These are phyloP conservation scores for Chenopodium berlandieri DNA, from an alignment of 148 eudicot genomes.

Conservation along the genomic window DNA sequence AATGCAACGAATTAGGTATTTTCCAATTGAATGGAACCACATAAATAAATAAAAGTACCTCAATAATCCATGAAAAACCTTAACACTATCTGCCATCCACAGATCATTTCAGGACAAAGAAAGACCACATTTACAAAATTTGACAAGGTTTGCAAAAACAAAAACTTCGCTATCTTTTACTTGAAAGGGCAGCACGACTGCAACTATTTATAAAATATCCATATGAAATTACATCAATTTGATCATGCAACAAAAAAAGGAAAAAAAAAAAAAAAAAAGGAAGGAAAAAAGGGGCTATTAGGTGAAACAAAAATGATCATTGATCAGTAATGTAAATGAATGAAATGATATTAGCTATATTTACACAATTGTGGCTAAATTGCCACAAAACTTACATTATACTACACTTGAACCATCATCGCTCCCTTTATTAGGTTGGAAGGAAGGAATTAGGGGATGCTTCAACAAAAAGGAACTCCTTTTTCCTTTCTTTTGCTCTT, in stretches of 20 bases:
- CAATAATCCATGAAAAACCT: neutral
- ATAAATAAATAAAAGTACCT: neutral
- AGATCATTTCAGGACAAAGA: neutral
- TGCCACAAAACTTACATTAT: slow-evolving; percentile 31
- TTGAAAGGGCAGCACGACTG: slow-evolving; percentile 14
- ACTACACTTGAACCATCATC: slow-evolving; percentile 20
- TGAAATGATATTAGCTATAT: slow-evolving; percentile 36
- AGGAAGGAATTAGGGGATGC: slow-evolving; percentile 21
- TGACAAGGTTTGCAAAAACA: neutral
- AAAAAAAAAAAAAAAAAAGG: neutral
- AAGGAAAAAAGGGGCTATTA: neutral
- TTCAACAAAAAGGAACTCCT: slow-evolving; percentile 10
- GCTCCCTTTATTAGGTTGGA: slow-evolving; percentile 29
- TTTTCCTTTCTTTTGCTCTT: slow-evolving; percentile 1
- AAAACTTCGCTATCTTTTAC: slow-evolving; percentile 16
- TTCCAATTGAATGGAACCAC: too few species aligned
- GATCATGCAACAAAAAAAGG: neutral
- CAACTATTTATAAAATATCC: neutral
- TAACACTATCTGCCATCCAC: neutral
- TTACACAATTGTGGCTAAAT: slow-evolving; percentile 37
- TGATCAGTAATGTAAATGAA: slow-evolving; percentile 27
- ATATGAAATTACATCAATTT: slow-evolving; percentile 24
- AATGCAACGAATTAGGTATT: too few species aligned
- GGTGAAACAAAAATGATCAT: slow-evolving; percentile 22
- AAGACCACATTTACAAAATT: neutral